phyloP scores from a whole-genome alignment of 768 basidiomycete genomes.

The Phylloporus sp. region DNA sequence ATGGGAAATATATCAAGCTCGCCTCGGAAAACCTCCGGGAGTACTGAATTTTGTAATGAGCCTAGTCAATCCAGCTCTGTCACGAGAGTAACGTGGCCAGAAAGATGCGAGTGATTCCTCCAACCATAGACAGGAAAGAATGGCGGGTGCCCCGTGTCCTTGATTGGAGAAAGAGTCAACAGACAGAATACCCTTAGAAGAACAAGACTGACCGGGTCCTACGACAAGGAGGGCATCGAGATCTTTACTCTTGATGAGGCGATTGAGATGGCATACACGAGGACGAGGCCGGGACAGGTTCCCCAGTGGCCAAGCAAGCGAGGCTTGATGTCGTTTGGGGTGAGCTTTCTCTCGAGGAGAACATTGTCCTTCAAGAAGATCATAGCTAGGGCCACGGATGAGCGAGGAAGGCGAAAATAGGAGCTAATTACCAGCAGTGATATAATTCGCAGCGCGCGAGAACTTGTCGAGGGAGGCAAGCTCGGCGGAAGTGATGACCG shows the following conservation, averaged over 20 bases:
- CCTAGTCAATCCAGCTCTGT: slow-evolving; percentile 53
- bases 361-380: slow-evolving; percentile 77
- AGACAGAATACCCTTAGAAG: not conserved
- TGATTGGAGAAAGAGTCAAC: not conserved
- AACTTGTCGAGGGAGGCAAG: slow-evolving; percentile 49
- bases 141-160: slow-evolving; percentile 83
- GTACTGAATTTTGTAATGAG: slow-evolving; percentile 73
- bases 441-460: slow-evolving; percentile 61
- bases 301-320: slow-evolving; percentile 84
- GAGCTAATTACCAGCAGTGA: slow-evolving; percentile 54
- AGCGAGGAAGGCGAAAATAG: not conserved
- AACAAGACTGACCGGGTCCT: slow-evolving; percentile 53
- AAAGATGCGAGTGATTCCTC: slow-evolving; percentile 67
- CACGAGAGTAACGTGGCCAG: slow-evolving; percentile 52
- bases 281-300: slow-evolving; percentile 71
- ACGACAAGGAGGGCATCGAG: slow-evolving; percentile 71
- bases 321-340: slow-evolving; percentile 69
- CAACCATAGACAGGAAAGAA: slow-evolving; percentile 82
- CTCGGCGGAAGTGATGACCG: slow-evolving; percentile 47
- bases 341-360: slow-evolving; percentile 55
- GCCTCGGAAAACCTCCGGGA: slow-evolving; percentile 82
- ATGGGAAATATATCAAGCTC: slow-evolving; percentile 13
- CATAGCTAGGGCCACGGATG: slow-evolving; percentile 48
- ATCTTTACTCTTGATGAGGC: slow-evolving; percentile 54
- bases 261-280: slow-evolving; percentile 72